phyloP scores from a whole-genome alignment of 306 rosid species.

The Amphicarpaea edgeworthii region DNA sequence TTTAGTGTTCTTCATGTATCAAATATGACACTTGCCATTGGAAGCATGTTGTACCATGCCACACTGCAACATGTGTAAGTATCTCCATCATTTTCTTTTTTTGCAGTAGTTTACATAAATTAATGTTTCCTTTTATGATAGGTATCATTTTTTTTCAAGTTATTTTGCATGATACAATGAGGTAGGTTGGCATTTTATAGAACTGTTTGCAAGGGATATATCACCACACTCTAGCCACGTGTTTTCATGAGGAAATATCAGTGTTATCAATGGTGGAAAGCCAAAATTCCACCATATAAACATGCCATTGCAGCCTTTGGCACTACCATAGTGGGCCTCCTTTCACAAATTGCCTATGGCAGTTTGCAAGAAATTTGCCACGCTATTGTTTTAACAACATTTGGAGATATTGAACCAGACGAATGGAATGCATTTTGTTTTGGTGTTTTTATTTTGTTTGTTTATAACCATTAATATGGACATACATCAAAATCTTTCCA shows the following conservation, averaged over 20 bases:
- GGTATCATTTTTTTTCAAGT: slow-evolving; percentile 3
- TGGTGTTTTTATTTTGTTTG: background rate
- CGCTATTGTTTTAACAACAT: no score
- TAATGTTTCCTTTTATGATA: slow-evolving; percentile 26
- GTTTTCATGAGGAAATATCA: background rate
- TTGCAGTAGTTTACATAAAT: background rate
- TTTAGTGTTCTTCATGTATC: slow-evolving; percentile 86
- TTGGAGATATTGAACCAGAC: slow-evolving; percentile 15
- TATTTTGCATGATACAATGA: slow-evolving; percentile 17
- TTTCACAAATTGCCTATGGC: no score
- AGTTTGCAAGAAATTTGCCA: no score
- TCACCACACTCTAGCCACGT: slow-evolving; percentile 15
- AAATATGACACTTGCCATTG: slow-evolving; percentile 88
- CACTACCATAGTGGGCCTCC: no score
- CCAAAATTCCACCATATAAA: no score
- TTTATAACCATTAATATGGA: slow-evolving; percentile 14
- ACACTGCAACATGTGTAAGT: slow-evolving; percentile 86
- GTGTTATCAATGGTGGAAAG: no score
- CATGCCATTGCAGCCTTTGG: no score
- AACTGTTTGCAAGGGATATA: slow-evolving; percentile 18
- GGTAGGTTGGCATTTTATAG: slow-evolving; percentile 15
- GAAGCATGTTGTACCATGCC: slow-evolving; percentile 92
- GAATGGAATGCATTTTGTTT: background rate
- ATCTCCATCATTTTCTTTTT: slow-evolving; percentile 23
- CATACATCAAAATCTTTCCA: background rate